These are phyloP conservation scores for Hyaloscypha variabilis DNA, from an alignment of 495 filamentous ascomycete genomes.

Conservation along the genomic window DNA sequence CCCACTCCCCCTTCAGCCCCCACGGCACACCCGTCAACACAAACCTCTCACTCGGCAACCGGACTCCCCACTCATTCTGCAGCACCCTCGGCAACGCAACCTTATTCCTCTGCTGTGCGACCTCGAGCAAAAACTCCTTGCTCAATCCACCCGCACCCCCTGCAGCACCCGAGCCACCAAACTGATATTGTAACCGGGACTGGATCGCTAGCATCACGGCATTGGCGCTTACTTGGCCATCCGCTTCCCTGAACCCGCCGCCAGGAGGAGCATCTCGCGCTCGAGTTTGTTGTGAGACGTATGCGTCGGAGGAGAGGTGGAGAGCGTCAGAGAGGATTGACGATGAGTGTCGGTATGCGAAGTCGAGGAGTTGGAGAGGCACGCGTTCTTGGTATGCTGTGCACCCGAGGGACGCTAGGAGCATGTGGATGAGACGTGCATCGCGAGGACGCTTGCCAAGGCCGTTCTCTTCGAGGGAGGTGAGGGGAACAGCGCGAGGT, in stretches of 20 bases:
- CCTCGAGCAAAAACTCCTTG: slow-evolving; percentile 85
- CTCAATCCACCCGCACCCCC: slow-evolving; percentile 51
- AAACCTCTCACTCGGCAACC: slow-evolving; percentile 89
- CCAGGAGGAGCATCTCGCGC: slow-evolving; percentile 45
- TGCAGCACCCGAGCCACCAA: slow-evolving; percentile 46
- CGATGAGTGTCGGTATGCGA: slow-evolving; percentile 83
- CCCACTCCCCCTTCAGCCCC: slow-evolving; percentile 81
- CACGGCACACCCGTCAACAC: slow-evolving; percentile 84
- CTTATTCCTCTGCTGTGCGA: slow-evolving; percentile 81
- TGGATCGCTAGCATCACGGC: slow-evolving; percentile 54
- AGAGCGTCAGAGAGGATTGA: slow-evolving; percentile 68
- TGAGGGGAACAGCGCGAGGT: slow-evolving; percentile 39
- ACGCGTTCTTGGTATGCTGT: slow-evolving; percentile 92
- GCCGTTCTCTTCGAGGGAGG: slow-evolving; percentile 62
- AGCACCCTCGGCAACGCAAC: slow-evolving; percentile 73
- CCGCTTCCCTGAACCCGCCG: slow-evolving; percentile 46
- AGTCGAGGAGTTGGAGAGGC: slow-evolving; percentile 91
- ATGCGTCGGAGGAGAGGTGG: slow-evolving; percentile 64
- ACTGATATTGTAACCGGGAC: slow-evolving; percentile 52
- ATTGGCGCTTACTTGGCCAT: slow-evolving; percentile 46
- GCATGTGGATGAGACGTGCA: slow-evolving; percentile 86
- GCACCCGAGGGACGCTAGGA: slow-evolving; percentile 85
- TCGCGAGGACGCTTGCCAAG: slow-evolving; percentile 81
- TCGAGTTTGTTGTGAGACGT: slow-evolving; percentile 55
- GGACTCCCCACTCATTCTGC: slow-evolving; percentile 76